These are phyloP conservation scores for Fusarium pilosicola DNA, from an alignment of 2,329 filamentous ascomycete genomes.

Conservation along the genomic window DNA sequence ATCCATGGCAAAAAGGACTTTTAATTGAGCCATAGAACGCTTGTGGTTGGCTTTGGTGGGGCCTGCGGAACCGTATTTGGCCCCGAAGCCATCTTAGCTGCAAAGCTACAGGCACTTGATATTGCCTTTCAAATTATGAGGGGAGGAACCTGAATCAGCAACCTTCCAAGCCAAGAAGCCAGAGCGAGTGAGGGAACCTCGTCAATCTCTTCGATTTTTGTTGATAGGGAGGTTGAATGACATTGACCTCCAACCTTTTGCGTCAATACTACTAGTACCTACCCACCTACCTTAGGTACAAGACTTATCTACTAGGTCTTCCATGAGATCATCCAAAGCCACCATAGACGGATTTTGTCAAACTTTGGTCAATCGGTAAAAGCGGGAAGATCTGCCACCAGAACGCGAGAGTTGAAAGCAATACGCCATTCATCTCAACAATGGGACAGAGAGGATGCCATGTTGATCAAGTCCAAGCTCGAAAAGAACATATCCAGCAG, in stretches of 20 bases:
- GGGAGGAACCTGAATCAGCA: slow-evolving; percentile 36
- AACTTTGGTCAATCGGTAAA: slow-evolving; percentile 23
- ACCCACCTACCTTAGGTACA: background rate
- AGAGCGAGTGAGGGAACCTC: background rate
- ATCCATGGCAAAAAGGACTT: slow-evolving; percentile 29
- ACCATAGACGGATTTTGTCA: slow-evolving; percentile 6
- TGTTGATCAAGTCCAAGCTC: slow-evolving; percentile 13
- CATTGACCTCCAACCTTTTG: slow-evolving; percentile 1
- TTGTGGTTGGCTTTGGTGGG: slow-evolving; percentile 28
- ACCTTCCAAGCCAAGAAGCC: slow-evolving; percentile 24
- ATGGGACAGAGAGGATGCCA: background rate
- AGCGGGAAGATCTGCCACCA: slow-evolving; percentile 30
- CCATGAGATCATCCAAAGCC: slow-evolving; percentile 10
- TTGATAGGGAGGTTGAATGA: slow-evolving; percentile 7
- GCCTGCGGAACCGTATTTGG: slow-evolving; percentile 30
- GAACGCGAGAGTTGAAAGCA: slow-evolving; percentile 27
- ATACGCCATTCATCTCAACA: slow-evolving; percentile 13
- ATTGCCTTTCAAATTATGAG: slow-evolving; percentile 37
- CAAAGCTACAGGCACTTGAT: slow-evolving; percentile 34
- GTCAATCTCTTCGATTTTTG: background rate
- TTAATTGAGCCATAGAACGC: slow-evolving; percentile 24
- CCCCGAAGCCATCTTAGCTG: slow-evolving; percentile 36
- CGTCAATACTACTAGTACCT: background rate
- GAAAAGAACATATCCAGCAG: background rate
- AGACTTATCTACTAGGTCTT: slow-evolving; percentile 1